phyloP scores from a whole-genome alignment of 2,329 filamentous ascomycete species.

The Colletotrichum salicis region DNA sequence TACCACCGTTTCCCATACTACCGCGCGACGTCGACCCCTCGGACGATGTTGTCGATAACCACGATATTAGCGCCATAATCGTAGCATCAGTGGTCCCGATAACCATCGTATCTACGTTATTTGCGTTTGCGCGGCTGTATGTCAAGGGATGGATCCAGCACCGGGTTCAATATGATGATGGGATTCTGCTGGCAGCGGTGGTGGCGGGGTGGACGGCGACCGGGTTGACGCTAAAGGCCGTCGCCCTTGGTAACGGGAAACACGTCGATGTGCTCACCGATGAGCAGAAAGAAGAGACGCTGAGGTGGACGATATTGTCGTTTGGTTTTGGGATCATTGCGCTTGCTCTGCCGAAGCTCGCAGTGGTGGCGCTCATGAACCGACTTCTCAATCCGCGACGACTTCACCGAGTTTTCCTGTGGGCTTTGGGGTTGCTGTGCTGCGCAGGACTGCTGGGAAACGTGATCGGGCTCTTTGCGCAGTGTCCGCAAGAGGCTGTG shows the following conservation, averaged over 20 bases:
- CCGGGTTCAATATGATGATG: slow-evolving; percentile 25
- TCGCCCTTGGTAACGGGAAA: slow-evolving; percentile 51
- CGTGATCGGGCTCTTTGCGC: slow-evolving; percentile 53
- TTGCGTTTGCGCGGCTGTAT: slow-evolving; percentile 17
- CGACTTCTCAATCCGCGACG: slow-evolving; percentile 50
- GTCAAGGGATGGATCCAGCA: slow-evolving; percentile 26
- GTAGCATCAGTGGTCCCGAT: slow-evolving; percentile 16
- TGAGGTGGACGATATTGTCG: slow-evolving; percentile 48
- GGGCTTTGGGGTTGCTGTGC: slow-evolving; percentile 46
- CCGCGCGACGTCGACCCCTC: not conserved
- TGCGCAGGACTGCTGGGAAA: slow-evolving; percentile 46
- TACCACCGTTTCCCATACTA: slow-evolving; percentile 2
- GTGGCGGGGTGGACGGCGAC: slow-evolving; percentile 26
- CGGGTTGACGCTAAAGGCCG: slow-evolving; percentile 38
- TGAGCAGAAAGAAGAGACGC: slow-evolving; percentile 42
- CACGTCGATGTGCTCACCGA: slow-evolving; percentile 46
- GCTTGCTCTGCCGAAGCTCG: slow-evolving; percentile 53
- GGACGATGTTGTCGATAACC: not conserved
- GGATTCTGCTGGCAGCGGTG: slow-evolving; percentile 17
- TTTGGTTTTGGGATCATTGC: slow-evolving; percentile 52
- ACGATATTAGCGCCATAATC: slow-evolving; percentile 17
- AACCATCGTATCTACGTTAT: slow-evolving; percentile 23
- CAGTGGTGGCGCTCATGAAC: slow-evolving; percentile 50
- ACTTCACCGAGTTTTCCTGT: slow-evolving; percentile 48
- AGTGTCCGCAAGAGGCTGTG: slow-evolving; percentile 50